Conservation (phyloP, 1,284 basidiomycete genomes). For the Xerocomus minutiporus region DNA sequence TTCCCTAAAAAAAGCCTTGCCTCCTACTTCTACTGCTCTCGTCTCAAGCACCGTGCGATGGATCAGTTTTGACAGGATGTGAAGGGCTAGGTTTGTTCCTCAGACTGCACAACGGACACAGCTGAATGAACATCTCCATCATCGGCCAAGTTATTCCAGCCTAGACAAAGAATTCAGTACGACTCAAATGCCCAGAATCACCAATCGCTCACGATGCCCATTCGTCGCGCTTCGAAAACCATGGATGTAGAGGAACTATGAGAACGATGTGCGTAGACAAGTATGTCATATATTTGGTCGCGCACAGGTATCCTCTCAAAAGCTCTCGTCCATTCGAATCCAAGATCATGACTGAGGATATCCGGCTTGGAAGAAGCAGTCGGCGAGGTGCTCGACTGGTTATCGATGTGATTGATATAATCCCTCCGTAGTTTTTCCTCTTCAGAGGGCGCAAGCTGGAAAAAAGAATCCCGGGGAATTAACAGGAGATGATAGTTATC, state of each 20-base stretch:
- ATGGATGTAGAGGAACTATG: slow-evolving; percentile 52
- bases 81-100: slow-evolving; percentile 24
- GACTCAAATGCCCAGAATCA: slow-evolving; percentile 4
- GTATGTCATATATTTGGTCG: slow-evolving; percentile 61
- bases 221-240: slow-evolving; percentile 50
- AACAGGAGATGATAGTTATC: slow-evolving; percentile 53
- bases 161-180: slow-evolving; percentile 33
- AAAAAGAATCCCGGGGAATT: slow-evolving; percentile 57
- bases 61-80: slow-evolving; percentile 21
- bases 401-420: slow-evolving; percentile 42
- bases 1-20: not conserved
- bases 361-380: slow-evolving; percentile 21
- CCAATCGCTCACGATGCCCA: slow-evolving; percentile 52
- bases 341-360: slow-evolving; percentile 23
- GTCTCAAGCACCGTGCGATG: slow-evolving; percentile 4
- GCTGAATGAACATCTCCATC: slow-evolving; percentile 59
- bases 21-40: not conserved
- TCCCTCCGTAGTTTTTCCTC: slow-evolving; percentile 45
- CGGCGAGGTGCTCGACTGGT: slow-evolving; percentile 16
- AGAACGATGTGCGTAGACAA: slow-evolving; percentile 59
- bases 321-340: slow-evolving; percentile 37
- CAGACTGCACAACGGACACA: slow-evolving; percentile 59
- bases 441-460: slow-evolving; percentile 43
- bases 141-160: slow-evolving; percentile 69
- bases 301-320: slow-evolving; percentile 65